Percentiles rank a stretch among this genome's conserved stretches.
phyloP scores from a whole-genome alignment of 164 flowering plant species.

The Euptelea pleiosperma region DNA sequence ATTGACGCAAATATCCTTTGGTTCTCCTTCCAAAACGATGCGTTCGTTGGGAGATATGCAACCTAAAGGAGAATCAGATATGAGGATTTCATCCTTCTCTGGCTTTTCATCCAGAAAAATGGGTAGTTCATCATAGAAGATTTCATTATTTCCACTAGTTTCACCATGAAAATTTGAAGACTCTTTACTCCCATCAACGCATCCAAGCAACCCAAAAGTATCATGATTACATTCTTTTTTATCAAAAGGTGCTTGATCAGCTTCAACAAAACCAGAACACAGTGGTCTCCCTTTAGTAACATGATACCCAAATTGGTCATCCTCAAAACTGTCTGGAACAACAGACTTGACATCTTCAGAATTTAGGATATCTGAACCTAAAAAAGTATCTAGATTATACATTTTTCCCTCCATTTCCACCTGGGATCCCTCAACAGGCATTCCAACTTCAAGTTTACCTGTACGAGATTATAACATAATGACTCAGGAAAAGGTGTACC shows the following conservation, averaged over 20 bases:
- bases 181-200: conserved; percentile 15
- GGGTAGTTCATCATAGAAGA: conserved; percentile 8
- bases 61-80: conserved; percentile 17
- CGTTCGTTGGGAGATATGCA: conserved; percentile 14
- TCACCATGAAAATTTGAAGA: conserved; percentile 16
- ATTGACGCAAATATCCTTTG: conserved; percentile 7
- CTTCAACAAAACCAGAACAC: conserved; percentile 23
- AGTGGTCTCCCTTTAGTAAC: conserved; percentile 6
- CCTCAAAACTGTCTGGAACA: conserved; percentile 59
- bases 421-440: conserved; percentile 14
- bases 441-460: conserved; percentile 31
- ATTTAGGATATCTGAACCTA: conserved; percentile 21
- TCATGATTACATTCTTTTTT: conserved; percentile 7
- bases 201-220: conserved; percentile 13
- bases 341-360: conserved; percentile 26
- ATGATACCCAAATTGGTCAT: conserved; percentile 22
- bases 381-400: conserved; percentile 8
- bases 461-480: conserved; percentile 5
- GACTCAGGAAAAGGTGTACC: not conserved
- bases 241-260: conserved; percentile 19
- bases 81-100: conserved; percentile 12
- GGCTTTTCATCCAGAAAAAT: conserved; percentile 3
- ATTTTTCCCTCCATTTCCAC: conserved; percentile 15
- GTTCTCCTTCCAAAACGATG: conserved; percentile 4
- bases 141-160: conserved; percentile 10